Evolutionary conservation across 768 basidiomycete species (phyloP).

Genomic region (Tylopilus rubrobrunneus): DNA sequence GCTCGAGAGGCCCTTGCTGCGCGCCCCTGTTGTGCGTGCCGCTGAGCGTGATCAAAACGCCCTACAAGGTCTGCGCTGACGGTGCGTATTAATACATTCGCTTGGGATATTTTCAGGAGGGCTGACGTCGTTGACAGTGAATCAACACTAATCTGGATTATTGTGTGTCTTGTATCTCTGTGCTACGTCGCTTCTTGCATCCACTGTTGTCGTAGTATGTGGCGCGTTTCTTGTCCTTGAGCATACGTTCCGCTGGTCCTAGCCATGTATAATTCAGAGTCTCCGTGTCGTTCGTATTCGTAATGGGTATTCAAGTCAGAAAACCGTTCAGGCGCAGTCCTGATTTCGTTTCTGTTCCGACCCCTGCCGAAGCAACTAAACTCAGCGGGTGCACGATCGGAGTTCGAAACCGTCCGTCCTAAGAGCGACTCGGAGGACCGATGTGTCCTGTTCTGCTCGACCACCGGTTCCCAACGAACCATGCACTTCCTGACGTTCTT

Average conservation of each 20-base stretch:
- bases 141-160: not conserved
- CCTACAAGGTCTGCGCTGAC: conserved; percentile 12
- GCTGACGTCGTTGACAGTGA: not conserved
- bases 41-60: not conserved
- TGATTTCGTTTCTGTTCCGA: no score
- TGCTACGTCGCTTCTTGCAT: not conserved
- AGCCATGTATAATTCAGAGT: not conserved
- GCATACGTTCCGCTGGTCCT: not conserved
- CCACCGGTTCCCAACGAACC: no score
- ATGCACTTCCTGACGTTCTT: not conserved
- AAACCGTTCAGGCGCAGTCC: no score
- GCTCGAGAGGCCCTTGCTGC: conserved; percentile 12
- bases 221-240: not conserved
- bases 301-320: not conserved
- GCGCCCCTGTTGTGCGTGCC: conserved; percentile 8
- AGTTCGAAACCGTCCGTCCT: no score
- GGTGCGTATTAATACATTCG: conserved; percentile 1
- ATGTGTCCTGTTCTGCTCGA: not conserved
- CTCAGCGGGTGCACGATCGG: no score
- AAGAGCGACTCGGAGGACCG: not conserved
- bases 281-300: not conserved
- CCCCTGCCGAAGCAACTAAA: no score
- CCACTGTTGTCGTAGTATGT: not conserved
- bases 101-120: not conserved
- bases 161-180: not conserved